Percentiles rank a stretch among this genome's conserved stretches.
phyloP scores from a whole-genome alignment of 164 flowering plant species.

The Nymphaea thermarum region DNA sequence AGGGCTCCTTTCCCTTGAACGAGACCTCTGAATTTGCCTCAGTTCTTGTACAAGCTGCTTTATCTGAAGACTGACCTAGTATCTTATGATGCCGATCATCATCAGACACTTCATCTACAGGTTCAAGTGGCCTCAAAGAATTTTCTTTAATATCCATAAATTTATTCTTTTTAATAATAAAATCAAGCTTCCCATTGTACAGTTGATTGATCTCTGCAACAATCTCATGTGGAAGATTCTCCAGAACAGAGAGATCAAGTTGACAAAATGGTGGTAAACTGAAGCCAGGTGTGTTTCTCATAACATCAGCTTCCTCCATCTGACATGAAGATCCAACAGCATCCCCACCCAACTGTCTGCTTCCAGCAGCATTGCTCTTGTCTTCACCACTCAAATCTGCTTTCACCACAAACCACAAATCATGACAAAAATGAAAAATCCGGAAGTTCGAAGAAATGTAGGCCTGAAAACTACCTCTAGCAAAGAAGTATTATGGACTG shows the following conservation, averaged over 20 bases:
- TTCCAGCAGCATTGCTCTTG: constrained; percentile 11
- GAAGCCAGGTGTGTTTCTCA: too few relatives aligned
- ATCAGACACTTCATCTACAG: constrained; percentile 13
- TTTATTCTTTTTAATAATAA: constrained; percentile 27
- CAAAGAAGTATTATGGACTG: too few relatives aligned
- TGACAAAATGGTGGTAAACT: constrained; percentile 43
- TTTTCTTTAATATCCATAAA: constrained; percentile 7
- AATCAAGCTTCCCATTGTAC: constrained; percentile 52
- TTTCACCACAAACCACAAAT: not conserved
- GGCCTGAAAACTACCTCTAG: too few relatives aligned
- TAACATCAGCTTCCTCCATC: not conserved
- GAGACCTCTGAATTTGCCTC: constrained; percentile 6
- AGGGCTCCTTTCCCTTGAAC: constrained; percentile 12
- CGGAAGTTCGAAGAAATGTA: too few relatives aligned
- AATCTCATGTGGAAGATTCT: constrained; percentile 70
- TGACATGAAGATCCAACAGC: constrained; percentile 11
- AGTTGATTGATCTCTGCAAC: constrained; percentile 61
- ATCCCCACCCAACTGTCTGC: constrained; percentile 8
- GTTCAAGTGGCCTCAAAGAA: constrained; percentile 2
- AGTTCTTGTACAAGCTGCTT: not conserved
- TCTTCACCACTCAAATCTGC: not conserved
- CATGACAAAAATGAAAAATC: not conserved
- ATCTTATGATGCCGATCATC: too few relatives aligned
- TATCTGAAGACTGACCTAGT: too few relatives aligned
- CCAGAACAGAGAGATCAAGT: constrained; percentile 68